phyloP scores from a whole-genome alignment of 1,139 yeast genomes.

The Sugiyamaella xylanicola region DNA sequence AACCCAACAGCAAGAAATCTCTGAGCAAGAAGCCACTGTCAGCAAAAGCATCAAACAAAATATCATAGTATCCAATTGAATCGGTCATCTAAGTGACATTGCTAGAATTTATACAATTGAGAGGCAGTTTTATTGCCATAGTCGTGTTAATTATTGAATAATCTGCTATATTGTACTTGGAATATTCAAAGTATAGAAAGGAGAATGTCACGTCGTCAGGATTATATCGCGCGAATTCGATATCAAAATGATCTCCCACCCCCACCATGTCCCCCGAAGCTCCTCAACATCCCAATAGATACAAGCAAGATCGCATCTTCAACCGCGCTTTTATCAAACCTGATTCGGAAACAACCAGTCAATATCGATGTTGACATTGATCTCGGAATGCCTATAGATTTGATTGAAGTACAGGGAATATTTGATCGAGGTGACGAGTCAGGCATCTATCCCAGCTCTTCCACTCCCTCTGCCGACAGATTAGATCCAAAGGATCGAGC shows the following conservation, averaged over 20 bases:
- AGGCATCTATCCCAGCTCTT: conserved; percentile 41
- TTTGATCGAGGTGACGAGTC: conserved; percentile 64
- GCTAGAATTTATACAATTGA: no score
- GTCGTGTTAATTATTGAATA: no score
- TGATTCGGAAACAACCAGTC: conserved; percentile 73
- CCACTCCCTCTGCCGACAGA: conserved; percentile 25
- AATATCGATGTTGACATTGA: conserved; percentile 71
- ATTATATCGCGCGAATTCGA: conserved; percentile 82
- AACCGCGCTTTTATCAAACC: conserved; percentile 61
- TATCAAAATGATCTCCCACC: conserved; percentile 90
- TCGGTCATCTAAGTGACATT: no score
- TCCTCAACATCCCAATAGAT: conserved; percentile 56
- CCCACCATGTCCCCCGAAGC: conserved; percentile 89
- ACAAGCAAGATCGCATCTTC: conserved; percentile 55
- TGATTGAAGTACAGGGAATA: conserved; percentile 66
- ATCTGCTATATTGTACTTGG: no score
- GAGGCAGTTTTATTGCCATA: no score
- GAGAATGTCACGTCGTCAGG: conserved; percentile 59
- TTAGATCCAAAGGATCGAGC: conserved; percentile 78
- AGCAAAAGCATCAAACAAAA: no score
- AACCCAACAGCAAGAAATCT: no score
- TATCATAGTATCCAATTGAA: no score
- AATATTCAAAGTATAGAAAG: no score
- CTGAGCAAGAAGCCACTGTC: no score
- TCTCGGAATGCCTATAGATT: conserved; percentile 78